Conservation (phyloP, 202 grass and related monocot genomes). For the Setaria viridis region DNA sequence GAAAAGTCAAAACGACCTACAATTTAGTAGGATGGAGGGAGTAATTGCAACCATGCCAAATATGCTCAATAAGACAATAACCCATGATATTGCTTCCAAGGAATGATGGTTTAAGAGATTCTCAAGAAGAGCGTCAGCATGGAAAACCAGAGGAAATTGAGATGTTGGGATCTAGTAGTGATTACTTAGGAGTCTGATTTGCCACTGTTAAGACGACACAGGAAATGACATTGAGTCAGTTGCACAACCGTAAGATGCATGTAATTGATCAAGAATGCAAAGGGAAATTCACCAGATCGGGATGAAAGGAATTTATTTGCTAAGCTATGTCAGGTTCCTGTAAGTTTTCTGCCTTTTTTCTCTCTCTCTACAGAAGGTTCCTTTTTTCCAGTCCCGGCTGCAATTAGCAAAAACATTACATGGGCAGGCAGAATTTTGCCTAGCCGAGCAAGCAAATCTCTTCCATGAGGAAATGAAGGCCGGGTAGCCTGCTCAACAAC, state of each 20-base stretch:
- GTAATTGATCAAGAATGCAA: background rate
- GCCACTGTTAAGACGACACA: too few species aligned
- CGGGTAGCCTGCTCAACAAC: background rate
- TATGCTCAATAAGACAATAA: too few species aligned
- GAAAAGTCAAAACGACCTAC: too few species aligned
- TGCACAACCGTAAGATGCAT: too few species aligned
- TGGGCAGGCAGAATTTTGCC: background rate
- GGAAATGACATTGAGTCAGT: too few species aligned
- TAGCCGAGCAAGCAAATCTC: conserved; percentile 16
- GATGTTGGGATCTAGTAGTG: too few species aligned
- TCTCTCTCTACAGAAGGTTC: conserved; percentile 1
- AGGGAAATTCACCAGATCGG: background rate
- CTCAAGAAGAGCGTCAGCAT: too few species aligned
- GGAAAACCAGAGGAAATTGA: background rate
- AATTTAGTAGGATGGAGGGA: too few species aligned
- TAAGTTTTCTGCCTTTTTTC: background rate
- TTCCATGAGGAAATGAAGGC: background rate
- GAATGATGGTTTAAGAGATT: too few species aligned
- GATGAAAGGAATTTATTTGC: background rate
- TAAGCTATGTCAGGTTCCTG: background rate
- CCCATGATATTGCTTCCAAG: background rate
- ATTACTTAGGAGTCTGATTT: background rate
- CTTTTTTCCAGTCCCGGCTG: background rate
- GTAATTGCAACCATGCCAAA: too few species aligned
- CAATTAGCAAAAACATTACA: conserved; percentile 26